These are phyloP conservation scores for Pseudocercospora fijiensis DNA, from an alignment of 2,329 filamentous ascomycete species.

Conservation along the genomic window DNA sequence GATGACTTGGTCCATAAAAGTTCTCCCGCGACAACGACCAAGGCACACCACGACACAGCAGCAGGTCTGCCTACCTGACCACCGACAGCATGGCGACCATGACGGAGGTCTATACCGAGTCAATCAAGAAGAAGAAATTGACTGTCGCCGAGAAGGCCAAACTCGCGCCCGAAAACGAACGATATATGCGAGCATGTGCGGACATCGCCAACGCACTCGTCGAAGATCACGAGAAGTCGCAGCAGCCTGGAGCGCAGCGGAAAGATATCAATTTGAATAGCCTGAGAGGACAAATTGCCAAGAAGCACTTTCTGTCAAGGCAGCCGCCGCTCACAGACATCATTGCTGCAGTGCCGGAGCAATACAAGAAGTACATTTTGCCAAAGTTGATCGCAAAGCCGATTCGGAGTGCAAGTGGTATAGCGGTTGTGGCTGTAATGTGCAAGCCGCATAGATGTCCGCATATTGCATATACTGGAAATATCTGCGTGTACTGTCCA, in stretches of 20 bases:
- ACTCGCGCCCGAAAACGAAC: slow-evolving; percentile 87
- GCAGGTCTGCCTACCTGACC: slow-evolving; percentile 7
- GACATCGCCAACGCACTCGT: slow-evolving; percentile 93
- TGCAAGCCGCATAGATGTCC: slow-evolving; percentile 98
- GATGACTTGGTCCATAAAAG: not conserved
- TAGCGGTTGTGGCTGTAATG: slow-evolving; percentile 98
- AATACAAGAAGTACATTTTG: slow-evolving; percentile 98
- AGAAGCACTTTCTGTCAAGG: slow-evolving; percentile 85
- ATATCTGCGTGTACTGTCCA: slow-evolving; percentile 98
- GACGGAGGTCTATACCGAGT: slow-evolving; percentile 56
- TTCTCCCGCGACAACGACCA: not conserved
- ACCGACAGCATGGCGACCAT: slow-evolving; percentile 60
- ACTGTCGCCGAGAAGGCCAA: slow-evolving; percentile 51
- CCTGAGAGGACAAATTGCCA: slow-evolving; percentile 80
- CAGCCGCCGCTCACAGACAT: slow-evolving; percentile 94
- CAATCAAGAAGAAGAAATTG: slow-evolving; percentile 59
- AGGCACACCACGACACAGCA: not conserved
- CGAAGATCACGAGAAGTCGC: slow-evolving; percentile 83
- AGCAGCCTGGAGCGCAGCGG: slow-evolving; percentile 68
- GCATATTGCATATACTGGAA: slow-evolving; percentile 96
- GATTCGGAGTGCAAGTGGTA: slow-evolving; percentile 91
- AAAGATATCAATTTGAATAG: slow-evolving; percentile 92
- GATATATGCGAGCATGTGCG: slow-evolving; percentile 89
- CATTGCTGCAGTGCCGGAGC: slow-evolving; percentile 96
- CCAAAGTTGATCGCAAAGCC: slow-evolving; percentile 96